phyloP scores from a whole-genome alignment of 192 early-diverging fungal species.

The Geosiphon pyriformis region DNA sequence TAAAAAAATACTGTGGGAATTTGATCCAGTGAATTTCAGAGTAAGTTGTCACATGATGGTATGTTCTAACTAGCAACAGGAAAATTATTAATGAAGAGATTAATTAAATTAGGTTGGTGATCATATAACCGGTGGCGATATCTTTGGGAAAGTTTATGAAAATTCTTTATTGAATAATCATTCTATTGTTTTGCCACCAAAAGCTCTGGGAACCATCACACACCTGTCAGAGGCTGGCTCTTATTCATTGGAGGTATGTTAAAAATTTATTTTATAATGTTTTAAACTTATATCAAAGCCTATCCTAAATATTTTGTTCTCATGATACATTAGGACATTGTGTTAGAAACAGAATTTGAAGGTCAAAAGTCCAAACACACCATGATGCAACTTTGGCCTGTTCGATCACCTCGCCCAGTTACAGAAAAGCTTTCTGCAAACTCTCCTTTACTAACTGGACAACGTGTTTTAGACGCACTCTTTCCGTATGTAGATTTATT shows the following conservation, averaged over 20 bases:
- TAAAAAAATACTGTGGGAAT: slow-evolving; percentile 88
- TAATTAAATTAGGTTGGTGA: slow-evolving; percentile 67
- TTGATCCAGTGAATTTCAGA: slow-evolving; percentile 87
- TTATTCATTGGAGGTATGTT: slow-evolving; percentile 73
- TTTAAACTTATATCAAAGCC: neutral
- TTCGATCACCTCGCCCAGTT: slow-evolving; percentile 90
- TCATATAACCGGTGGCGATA: slow-evolving; percentile 97
- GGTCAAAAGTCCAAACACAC: slow-evolving; percentile 88
- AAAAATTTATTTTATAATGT: neutral
- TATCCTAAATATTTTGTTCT: too few relatives aligned
- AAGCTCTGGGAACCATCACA: slow-evolving; percentile 89
- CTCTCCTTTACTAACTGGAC: slow-evolving; percentile 94
- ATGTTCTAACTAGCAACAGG: too few relatives aligned
- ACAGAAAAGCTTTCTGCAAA: slow-evolving; percentile 93
- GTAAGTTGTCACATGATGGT: slow-evolving; percentile 35
- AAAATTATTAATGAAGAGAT: neutral
- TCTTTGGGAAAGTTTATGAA: slow-evolving; percentile 91
- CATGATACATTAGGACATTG: slow-evolving; percentile 53
- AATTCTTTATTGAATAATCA: slow-evolving; percentile 91
- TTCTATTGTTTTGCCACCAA: slow-evolving; percentile 93
- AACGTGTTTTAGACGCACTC: slow-evolving; percentile 96
- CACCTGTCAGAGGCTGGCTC: slow-evolving; percentile 89
- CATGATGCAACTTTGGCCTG: slow-evolving; percentile 98
- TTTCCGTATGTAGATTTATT: slow-evolving; percentile 72
- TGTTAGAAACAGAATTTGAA: slow-evolving; percentile 96